These are phyloP conservation scores for Trichoderma asperelloides DNA, from an alignment of 495 filamentous ascomycete species.

Conservation along the genomic window DNA sequence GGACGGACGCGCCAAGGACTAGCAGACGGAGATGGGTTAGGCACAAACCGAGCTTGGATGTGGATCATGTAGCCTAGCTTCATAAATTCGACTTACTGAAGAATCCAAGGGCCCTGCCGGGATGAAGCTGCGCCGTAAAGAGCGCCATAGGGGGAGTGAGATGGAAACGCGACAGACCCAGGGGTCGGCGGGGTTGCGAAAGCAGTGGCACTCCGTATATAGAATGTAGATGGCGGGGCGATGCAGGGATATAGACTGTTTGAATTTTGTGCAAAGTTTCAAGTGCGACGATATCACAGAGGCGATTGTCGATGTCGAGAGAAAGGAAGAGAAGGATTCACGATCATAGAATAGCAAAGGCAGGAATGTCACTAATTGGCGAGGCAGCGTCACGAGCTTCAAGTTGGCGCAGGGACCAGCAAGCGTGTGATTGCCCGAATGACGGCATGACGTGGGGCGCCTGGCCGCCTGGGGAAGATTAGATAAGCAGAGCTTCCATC, in stretches of 20 bases:
- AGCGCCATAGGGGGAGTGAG: constrained; percentile 38
- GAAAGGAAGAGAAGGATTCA: background rate
- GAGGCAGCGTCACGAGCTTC: constrained; percentile 2
- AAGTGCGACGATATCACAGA: background rate
- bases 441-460: constrained; percentile 1
- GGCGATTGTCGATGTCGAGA: background rate
- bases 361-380: background rate
- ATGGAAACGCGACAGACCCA: background rate
- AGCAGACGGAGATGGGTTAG: constrained; percentile 11
- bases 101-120: constrained; percentile 69
- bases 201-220: background rate
- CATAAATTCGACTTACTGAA: constrained; percentile 48
- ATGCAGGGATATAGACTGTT: background rate
- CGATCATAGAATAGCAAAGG: background rate
- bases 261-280: no score
- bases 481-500: background rate
- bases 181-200: background rate
- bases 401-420: constrained; percentile 5
- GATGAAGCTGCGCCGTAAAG: constrained; percentile 61
- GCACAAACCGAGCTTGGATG: constrained; percentile 4
- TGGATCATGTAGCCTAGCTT: background rate
- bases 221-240: background rate
- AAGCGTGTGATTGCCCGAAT: background rate
- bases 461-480: background rate
- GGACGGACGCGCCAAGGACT: constrained; percentile 84